Base-by-base conservation (phyloP, 2,329 filamentous ascomycete genomes). In the Aspergillus pseudoterreus region DNA sequence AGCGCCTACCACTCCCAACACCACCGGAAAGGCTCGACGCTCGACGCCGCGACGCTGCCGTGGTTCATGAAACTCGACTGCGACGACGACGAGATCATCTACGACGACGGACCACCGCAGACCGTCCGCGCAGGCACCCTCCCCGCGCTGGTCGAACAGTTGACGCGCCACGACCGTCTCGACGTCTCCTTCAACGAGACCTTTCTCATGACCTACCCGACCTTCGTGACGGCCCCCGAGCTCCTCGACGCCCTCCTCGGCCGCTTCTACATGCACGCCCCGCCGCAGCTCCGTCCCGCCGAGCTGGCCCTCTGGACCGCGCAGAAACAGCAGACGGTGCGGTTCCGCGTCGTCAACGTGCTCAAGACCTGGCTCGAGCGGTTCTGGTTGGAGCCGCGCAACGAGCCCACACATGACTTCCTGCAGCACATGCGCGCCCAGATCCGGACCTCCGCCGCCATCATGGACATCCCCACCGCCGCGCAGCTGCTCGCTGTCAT, bases 361-460 rank as follows among this genome's bases (percentile, higher is more conserved):
- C 75, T 97, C 38, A 96, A 95, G 77, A 92, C 84, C 71, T 97
- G 92, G 92, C 90, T 97, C 57, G 92, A 96, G 65, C 90, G 86
- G 61, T 96, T 92, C 71, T 97, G 92, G 92, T 92, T 95, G 87
- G 92, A 96, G 67, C 87, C 89, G 47, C 82, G 85, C 56, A 89
- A 49, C 5, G 45, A 43, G 27, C 52, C 50, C 4, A 92, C 88
- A 9, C 87, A 85, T 64, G 82, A 88, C 54, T 77, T 96, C 38
- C 88, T 96, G 57, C 84, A 88, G 49, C 83, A 90, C 58, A 88
- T 96, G 14, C 88, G 89, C 70, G 82, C 83, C 19, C 96, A 96
- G 70, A 90, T 90, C 2, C 87, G 52, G 19, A 24, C 27, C 19
- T 52, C 53, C 4, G 27, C 44, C 2, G 53, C 41, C 9, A 39